These are phyloP conservation scores for Bondarzewia mesenterica DNA, from an alignment of 1,284 basidiomycete genomes.

Conservation along the genomic window DNA sequence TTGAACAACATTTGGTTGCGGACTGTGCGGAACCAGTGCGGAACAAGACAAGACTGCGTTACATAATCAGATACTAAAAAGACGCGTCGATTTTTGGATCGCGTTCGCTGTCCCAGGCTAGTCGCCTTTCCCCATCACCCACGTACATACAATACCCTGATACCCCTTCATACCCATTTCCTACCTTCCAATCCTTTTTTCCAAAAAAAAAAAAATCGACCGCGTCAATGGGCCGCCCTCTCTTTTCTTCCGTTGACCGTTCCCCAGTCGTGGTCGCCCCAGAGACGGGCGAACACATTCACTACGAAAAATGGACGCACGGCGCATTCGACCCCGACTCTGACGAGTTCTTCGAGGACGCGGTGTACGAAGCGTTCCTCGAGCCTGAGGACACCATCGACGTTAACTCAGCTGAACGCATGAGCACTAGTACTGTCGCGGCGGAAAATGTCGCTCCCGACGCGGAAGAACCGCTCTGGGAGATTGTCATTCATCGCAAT, in stretches of 20 bases:
- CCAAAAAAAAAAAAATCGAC: conserved; percentile 3
- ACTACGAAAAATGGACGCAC: conserved; percentile 54
- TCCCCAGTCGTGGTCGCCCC: conserved; percentile 41
- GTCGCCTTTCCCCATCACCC: neutral
- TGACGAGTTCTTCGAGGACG: conserved; percentile 65
- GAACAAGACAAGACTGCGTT: too few relatives aligned
- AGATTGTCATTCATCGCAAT: neutral
- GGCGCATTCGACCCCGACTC: conserved; percentile 72
- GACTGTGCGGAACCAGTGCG: too few relatives aligned
- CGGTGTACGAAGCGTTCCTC: conserved; percentile 61
- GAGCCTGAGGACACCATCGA: conserved; percentile 13
- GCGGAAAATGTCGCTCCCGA: conserved; percentile 26
- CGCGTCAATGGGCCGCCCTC: conserved; percentile 54
- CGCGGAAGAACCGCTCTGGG: neutral
- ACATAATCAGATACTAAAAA: too few relatives aligned
- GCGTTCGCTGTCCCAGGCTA: too few relatives aligned
- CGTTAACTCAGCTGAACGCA: conserved; percentile 17
- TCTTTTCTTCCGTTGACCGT: conserved; percentile 45
- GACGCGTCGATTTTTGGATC: neutral
- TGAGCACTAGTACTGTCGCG: conserved; percentile 21
- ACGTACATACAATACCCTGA: conserved; percentile 5
- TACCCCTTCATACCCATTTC: conserved; percentile 7
- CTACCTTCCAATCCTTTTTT: conserved; percentile 3
- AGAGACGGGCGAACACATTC: conserved; percentile 16
- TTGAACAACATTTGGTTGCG: too few relatives aligned